Conservation (phyloP, 352 stramenopile genomes). For the Pythium dissimile region DNA sequence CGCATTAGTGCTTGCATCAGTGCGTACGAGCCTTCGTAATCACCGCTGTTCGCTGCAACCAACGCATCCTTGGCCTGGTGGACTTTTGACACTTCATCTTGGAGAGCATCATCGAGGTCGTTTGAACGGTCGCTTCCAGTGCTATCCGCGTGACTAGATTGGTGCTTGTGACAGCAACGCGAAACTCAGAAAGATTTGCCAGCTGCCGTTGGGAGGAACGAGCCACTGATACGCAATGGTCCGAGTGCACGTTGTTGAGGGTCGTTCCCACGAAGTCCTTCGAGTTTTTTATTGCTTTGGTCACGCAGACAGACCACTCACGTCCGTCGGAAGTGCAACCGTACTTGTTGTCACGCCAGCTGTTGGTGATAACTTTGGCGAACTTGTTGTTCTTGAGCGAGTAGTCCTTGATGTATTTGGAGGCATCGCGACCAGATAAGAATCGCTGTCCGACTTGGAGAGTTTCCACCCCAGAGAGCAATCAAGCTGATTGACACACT, state of each 20-base stretch:
- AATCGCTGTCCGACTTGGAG: neutral
- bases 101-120: conserved; percentile 3
- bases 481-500: neutral
- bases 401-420: neutral
- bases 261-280: neutral
- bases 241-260: neutral
- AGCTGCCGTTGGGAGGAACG: neutral
- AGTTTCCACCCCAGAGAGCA: neutral
- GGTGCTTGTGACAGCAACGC: conserved; percentile 2
- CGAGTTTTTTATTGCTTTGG: neutral
- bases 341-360: neutral
- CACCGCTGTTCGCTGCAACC: neutral
- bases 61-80: neutral
- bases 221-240: neutral
- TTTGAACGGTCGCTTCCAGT: neutral
- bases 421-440: neutral
- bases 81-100: neutral
- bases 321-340: neutral
- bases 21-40: neutral
- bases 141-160: neutral
- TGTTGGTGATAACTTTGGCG: neutral
- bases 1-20: neutral
- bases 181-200: conserved; percentile 1
- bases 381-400: neutral
- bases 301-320: neutral